Evolutionary conservation across 2,329 filamentous ascomycete genomes (phyloP).

Genomic region (Stagonosporopsis chrysanthemi): DNA sequence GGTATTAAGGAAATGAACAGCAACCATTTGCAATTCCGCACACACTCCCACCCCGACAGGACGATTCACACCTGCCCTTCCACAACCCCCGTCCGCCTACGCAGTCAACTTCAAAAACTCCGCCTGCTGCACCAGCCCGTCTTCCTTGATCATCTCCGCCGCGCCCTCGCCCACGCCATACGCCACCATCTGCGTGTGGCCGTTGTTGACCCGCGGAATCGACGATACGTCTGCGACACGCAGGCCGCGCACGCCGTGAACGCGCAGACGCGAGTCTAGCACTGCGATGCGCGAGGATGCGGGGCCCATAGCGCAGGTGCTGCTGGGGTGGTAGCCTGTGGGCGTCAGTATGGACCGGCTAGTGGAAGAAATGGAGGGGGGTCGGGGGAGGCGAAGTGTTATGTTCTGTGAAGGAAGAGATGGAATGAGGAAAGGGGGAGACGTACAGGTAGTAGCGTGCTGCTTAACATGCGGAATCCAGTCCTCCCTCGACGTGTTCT

Average conservation of each 20-base stretch:
- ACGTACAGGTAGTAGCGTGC: conserved; percentile 66
- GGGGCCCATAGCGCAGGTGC: conserved; percentile 64
- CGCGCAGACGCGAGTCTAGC: conserved; percentile 46
- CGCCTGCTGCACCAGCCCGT: conserved; percentile 17
- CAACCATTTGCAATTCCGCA: too few relatives aligned
- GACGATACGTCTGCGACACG: conserved; percentile 39
- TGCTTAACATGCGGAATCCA: conserved; percentile 66
- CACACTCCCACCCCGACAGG: too few relatives aligned
- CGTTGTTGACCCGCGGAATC: conserved; percentile 41
- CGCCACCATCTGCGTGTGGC: conserved; percentile 48
- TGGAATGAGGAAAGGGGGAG: too few relatives aligned
- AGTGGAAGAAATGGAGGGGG: background rate
- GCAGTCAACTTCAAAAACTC: conserved; percentile 17
- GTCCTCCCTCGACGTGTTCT: conserved; percentile 61
- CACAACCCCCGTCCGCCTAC: background rate
- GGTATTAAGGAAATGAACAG: too few relatives aligned
- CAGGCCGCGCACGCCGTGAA: conserved; percentile 33
- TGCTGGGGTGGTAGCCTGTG: conserved; percentile 59
- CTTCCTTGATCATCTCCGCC: conserved; percentile 42
- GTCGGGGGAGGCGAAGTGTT: too few relatives aligned
- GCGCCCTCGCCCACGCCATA: conserved; percentile 45
- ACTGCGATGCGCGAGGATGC: conserved; percentile 45
- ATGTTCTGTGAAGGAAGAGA: too few relatives aligned
- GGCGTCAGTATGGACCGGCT: background rate
- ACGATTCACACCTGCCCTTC: too few relatives aligned